These are phyloP conservation scores for Raddia distichophylla DNA, from an alignment of 176 grass and related monocot species.

Conservation along the genomic window DNA sequence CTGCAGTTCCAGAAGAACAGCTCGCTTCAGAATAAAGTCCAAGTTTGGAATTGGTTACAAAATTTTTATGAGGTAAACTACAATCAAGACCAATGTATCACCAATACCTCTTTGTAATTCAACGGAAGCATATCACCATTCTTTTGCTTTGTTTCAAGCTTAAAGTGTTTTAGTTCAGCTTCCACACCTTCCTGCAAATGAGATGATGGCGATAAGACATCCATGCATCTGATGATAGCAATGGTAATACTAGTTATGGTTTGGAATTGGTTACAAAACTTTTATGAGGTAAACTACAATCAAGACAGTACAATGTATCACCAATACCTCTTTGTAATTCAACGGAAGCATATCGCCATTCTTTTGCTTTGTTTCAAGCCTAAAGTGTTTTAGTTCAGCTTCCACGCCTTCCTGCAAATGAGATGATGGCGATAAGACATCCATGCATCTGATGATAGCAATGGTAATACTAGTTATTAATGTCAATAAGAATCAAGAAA, in stretches of 20 bases:
- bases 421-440: conserved; percentile 14
- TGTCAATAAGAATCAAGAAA: conserved; percentile 18
- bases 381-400: conserved; percentile 45
- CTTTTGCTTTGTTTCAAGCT: conserved; percentile 41
- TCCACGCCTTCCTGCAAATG: conserved; percentile 62
- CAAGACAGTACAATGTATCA: conserved; percentile 9
- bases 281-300: too few relatives aligned
- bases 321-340: conserved; percentile 56
- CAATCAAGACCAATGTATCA: conserved; percentile 34
- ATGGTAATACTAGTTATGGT: not conserved
- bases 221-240: not conserved
- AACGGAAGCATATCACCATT: conserved; percentile 25
- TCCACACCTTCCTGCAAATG: conserved; percentile 63
- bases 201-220: conserved; percentile 14
- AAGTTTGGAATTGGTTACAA: conserved; percentile 34
- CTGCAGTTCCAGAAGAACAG: conserved; percentile 25
- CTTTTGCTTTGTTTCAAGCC: conserved; percentile 41
- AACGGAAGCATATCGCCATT: conserved; percentile 26
- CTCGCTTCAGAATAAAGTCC: conserved; percentile 25
- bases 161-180: conserved; percentile 45
- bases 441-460: not conserved
- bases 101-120: conserved; percentile 56
- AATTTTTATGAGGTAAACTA: conserved; percentile 21
- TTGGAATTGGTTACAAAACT: too few relatives aligned
- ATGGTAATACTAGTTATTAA: not conserved